phyloP scores from a whole-genome alignment of 148 eudicot species.

The Fagopyrum esculentum region DNA sequence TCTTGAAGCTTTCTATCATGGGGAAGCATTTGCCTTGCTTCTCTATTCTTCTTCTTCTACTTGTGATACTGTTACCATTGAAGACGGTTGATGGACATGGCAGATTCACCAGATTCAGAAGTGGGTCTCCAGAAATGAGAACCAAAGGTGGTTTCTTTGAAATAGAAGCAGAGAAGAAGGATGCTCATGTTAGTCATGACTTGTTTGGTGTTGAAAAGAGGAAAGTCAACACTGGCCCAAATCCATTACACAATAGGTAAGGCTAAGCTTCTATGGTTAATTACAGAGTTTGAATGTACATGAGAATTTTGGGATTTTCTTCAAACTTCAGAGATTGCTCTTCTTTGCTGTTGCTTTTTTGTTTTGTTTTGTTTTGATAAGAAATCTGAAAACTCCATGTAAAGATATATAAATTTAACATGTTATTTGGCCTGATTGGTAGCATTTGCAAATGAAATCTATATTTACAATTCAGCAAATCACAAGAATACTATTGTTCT shows the following conservation, averaged over 20 bases:
- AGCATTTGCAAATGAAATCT: too few relatives aligned
- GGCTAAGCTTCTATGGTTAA: constrained; percentile 13
- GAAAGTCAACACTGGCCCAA: constrained; percentile 79
- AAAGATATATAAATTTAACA: background rate
- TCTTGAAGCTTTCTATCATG: background rate
- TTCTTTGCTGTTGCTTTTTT: background rate
- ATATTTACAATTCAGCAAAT: background rate
- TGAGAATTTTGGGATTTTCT: constrained; percentile 19
- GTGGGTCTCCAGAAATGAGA: constrained; percentile 13
- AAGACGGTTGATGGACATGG: constrained; percentile 25
- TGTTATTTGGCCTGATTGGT: background rate
- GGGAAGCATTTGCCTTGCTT: background rate
- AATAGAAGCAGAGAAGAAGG: constrained; percentile 9
- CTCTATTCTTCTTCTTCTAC: constrained; percentile 3
- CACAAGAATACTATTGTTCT: background rate
- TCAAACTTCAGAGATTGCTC: constrained; percentile 3
- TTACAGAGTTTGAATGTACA: constrained; percentile 22
- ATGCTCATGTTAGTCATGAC: constrained; percentile 22
- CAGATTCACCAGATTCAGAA: constrained; percentile 35
- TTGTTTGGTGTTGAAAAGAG: constrained; percentile 68
- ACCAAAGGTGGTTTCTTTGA: constrained; percentile 18
- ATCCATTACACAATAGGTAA: constrained; percentile 89
- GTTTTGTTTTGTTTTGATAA: background rate
- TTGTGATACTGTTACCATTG: background rate
- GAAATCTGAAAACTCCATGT: background rate